Evolutionary conservation across 257 asterid species (phyloP).

Genomic region (Galeopsis tetrahit): DNA sequence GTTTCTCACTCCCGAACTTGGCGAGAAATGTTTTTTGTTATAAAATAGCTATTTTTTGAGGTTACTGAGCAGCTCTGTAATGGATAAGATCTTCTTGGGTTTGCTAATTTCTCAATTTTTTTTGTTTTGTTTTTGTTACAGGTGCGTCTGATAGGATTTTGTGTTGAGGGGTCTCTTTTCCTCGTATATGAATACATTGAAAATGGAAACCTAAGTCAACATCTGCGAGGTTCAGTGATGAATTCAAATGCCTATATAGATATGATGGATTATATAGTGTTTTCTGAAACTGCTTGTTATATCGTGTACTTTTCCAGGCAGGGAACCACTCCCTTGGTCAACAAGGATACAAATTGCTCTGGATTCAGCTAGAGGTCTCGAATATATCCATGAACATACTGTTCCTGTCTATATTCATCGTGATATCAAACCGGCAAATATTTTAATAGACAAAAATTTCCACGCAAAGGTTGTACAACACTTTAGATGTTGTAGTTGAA

Average conservation of each 20-base stretch:
- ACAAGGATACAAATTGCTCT: constrained; percentile 91
- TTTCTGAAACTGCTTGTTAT: constrained; percentile 17
- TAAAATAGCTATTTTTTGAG: neutral
- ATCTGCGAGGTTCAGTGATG: constrained; percentile 75
- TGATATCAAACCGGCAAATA: constrained; percentile 94
- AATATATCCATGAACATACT: constrained; percentile 97
- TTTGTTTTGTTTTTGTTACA: constrained; percentile 32
- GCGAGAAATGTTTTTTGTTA: neutral
- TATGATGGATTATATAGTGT: constrained; percentile 19
- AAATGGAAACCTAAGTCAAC: constrained; percentile 90
- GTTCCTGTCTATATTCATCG: constrained; percentile 97
- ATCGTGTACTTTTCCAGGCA: constrained; percentile 50
- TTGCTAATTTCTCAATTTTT: constrained; percentile 27
- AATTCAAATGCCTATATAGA: constrained; percentile 25
- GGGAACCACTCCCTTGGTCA: constrained; percentile 89
- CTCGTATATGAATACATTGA: constrained; percentile 91
- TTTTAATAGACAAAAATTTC: constrained; percentile 82
- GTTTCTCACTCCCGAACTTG: neutral
- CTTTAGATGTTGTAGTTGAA: constrained; percentile 30
- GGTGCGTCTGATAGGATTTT: constrained; percentile 97
- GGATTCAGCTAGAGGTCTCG: constrained; percentile 98
- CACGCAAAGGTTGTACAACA: constrained; percentile 74
- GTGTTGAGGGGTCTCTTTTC: constrained; percentile 95
- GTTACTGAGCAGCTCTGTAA: neutral
- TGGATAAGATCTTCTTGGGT: constrained; percentile 17